phyloP scores from a whole-genome alignment of 441 rosid genomes.

The Populus hybrid region DNA sequence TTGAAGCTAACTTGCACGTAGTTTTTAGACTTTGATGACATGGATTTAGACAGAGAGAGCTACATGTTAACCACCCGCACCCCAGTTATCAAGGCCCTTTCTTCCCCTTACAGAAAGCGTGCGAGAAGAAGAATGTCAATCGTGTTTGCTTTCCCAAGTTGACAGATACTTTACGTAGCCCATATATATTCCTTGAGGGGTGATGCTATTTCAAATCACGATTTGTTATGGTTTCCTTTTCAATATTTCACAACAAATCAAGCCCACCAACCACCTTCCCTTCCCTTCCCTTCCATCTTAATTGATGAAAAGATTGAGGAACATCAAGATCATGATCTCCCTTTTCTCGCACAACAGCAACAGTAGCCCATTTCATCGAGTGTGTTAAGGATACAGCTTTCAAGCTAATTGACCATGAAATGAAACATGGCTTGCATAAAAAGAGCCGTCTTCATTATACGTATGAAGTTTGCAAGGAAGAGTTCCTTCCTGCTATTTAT shows the following conservation, averaged over 20 bases:
- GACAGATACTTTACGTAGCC: neutral
- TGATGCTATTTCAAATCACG: slow-evolving; percentile 5
- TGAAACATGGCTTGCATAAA: too few relatives aligned
- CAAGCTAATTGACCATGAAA: too few relatives aligned
- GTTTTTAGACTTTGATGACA: neutral
- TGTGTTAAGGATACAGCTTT: too few relatives aligned
- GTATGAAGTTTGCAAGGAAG: too few relatives aligned
- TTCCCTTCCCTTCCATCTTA: neutral
- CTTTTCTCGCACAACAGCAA: neutral
- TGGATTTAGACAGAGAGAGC: neutral
- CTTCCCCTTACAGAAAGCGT: neutral
- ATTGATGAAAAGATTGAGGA: neutral
- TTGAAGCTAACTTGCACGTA: neutral
- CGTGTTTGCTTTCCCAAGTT: neutral
- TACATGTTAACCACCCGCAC: neutral
- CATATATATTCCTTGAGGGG: neutral
- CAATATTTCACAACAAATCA: slow-evolving; percentile 7
- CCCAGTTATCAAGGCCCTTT: neutral
- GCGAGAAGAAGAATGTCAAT: neutral
- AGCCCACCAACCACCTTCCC: slow-evolving; percentile 14
- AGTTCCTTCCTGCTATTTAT: too few relatives aligned
- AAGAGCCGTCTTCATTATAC: too few relatives aligned
- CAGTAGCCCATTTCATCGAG: neutral
- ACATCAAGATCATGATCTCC: neutral
- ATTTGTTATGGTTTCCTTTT: slow-evolving; percentile 27